Evolutionary conservation across 2,329 filamentous ascomycete genomes (phyloP), one percentile per base, ranked within the genome.

Genomic region (Epichloe elymi): DNA sequence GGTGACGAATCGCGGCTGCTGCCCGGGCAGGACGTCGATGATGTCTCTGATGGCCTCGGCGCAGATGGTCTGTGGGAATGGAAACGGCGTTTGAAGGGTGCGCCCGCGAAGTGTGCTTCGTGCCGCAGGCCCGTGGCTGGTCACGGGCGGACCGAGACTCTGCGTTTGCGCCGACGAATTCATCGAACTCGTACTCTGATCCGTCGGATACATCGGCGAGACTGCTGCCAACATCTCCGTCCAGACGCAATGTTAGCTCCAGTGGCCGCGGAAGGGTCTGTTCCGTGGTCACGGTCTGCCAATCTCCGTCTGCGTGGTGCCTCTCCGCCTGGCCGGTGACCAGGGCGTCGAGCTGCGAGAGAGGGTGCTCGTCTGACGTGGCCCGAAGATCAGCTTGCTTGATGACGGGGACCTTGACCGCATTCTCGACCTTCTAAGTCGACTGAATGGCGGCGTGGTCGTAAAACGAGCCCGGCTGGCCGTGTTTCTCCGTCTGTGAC

Each of bases 131-230:
- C 20, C 42, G 14, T 30, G 39, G 20, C 12, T 23, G 10, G 14
- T 35, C 23, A 15, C 14, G 40, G 19, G 15, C 39, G 7, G n/a
- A 43, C n/a, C n/a, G 17, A 14, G 19, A n/a, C 33, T 47, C 38
- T 4, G 42, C 12, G 40, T 15, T 38, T 11, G 40, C 26, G 17
- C 49, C 50, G n/a, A 51, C 42, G n/a, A 52, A 51, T 10, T 54
- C 38, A 20, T 50, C 49, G 7, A 51, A 46, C 4, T 51, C 56
- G 38, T 60, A 55, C 12, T 61, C 55, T 35, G 55, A 53, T 15
- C 51, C 54, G 42, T 74, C 71, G 1, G 72, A 74, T 6, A 69
- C 64, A 52, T 74, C 66, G 2, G 72, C 72, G 20, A 75, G 55
- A 51, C 72, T 75, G 55, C 68, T 73, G 10, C 71, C 70, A 14